phyloP scores from a whole-genome alignment of 2,329 filamentous ascomycete genomes.

The Xylariales sp. region DNA sequence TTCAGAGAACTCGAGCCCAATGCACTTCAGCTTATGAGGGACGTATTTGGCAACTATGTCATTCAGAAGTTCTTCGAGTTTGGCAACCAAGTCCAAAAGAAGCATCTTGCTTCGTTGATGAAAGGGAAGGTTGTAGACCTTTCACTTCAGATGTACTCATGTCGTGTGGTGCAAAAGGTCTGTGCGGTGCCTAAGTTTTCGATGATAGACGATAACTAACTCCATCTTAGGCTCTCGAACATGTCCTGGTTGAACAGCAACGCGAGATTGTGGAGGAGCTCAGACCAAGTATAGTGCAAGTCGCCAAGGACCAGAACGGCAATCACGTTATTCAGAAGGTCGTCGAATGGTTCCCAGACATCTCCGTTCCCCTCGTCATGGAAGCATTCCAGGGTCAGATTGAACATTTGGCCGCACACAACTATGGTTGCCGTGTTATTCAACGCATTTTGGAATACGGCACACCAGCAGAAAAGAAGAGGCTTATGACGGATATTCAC shows the following conservation, averaged over 20 bases:
- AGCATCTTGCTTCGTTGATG: slow-evolving; percentile 86
- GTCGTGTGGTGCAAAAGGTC: slow-evolving; percentile 94
- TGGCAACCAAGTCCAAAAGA: slow-evolving; percentile 93
- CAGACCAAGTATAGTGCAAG: slow-evolving; percentile 77
- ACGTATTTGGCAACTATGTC: slow-evolving; percentile 98
- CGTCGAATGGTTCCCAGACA: slow-evolving; percentile 80
- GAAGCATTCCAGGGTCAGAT: slow-evolving; percentile 82
- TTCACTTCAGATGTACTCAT: slow-evolving; percentile 91
- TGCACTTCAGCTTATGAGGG: slow-evolving; percentile 88
- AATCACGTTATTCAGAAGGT: slow-evolving; percentile 98
- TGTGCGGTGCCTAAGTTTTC: slow-evolving; percentile 34
- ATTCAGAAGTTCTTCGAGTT: slow-evolving; percentile 98
- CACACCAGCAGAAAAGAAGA: slow-evolving; percentile 74
- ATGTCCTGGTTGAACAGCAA: slow-evolving; percentile 93
- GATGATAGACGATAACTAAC: slow-evolving; percentile 41
- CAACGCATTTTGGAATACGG: slow-evolving; percentile 91
- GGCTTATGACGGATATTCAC: slow-evolving; percentile 83
- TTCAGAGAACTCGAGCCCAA: slow-evolving; percentile 90
- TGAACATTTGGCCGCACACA: slow-evolving; percentile 77
- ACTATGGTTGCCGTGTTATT: slow-evolving; percentile 91
- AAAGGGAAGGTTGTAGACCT: slow-evolving; percentile 83
- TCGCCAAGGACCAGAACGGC: slow-evolving; percentile 88
- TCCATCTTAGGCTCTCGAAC: slow-evolving; percentile 78
- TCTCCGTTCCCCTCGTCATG: slow-evolving; percentile 88
- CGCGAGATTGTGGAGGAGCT: slow-evolving; percentile 85